Conservation (phyloP, 1,139 yeast species). For the Geotrichum australiense region DNA sequence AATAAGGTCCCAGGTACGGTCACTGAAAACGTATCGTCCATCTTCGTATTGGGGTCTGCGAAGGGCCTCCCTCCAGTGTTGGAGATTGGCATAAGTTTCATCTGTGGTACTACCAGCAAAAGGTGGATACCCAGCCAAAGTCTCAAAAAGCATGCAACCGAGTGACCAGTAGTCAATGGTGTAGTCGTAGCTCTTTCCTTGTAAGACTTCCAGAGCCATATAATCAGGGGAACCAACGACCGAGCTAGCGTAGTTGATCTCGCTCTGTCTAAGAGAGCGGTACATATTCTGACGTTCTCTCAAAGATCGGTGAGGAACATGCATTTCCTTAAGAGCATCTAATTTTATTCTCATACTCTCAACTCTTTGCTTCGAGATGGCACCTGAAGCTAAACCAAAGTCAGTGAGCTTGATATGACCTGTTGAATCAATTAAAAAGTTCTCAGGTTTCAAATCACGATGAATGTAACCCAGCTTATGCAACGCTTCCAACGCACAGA, state of each 20-base stretch:
- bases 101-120: constrained; percentile 90
- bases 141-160: constrained; percentile 91
- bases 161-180: constrained; percentile 98
- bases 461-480: constrained; percentile 96
- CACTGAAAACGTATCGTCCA: constrained; percentile 88
- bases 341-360: constrained; percentile 86
- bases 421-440: constrained; percentile 84
- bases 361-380: constrained; percentile 86
- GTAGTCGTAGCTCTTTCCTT: constrained; percentile 88
- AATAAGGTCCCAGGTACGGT: constrained; percentile 92
- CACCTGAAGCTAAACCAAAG: constrained; percentile 96
- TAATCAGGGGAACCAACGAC: constrained; percentile 98
- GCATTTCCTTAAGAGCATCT: constrained; percentile 64
- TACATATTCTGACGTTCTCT: constrained; percentile 82
- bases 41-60: constrained; percentile 88
- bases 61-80: constrained; percentile 85
- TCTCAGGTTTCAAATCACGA: constrained; percentile 95
- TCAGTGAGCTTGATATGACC: constrained; percentile 97
- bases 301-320: constrained; percentile 64
- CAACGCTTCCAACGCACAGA: constrained; percentile 84
- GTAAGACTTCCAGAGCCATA: constrained; percentile 96
- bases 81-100: constrained; percentile 89
- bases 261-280: constrained; percentile 59
- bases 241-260: constrained; percentile 79
- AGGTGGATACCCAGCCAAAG: constrained; percentile 93